Percentiles rank a stretch among this genome's conserved stretches.
phyloP scores from a whole-genome alignment of 305 asterid species.

The Solanum hybrid region DNA sequence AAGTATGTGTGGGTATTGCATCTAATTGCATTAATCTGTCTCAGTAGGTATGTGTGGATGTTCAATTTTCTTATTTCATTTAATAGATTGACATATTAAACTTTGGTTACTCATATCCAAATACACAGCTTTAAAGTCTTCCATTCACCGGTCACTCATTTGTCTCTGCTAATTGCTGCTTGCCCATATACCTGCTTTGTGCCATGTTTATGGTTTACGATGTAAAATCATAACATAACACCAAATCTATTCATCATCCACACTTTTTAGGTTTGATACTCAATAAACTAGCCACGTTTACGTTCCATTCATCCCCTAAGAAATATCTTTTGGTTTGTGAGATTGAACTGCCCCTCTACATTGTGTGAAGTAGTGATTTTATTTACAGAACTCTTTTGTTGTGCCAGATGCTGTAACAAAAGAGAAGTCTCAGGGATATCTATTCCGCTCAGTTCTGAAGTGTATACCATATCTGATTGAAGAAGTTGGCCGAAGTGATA shows the following conservation, averaged over 20 bases:
- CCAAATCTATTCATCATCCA: not conserved
- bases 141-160: not conserved
- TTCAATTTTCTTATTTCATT: not conserved
- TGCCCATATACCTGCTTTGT: not conserved
- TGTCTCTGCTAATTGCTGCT: not conserved
- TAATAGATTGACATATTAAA: not conserved
- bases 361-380: not conserved
- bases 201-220: not conserved
- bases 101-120: not conserved
- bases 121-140: not conserved
- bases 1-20: not conserved
- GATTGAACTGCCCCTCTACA: not conserved
- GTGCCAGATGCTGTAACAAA: constrained; percentile 76
- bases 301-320: not conserved
- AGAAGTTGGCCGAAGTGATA: constrained; percentile 98
- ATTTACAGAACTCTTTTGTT: constrained; percentile 8
- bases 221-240: not conserved
- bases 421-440: constrained; percentile 98
- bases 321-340: not conserved
- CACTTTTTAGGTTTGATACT: not conserved
- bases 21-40: not conserved
- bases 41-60: not conserved
- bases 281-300: not conserved
- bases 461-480: constrained; percentile 99
- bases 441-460: constrained; percentile 91